phyloP scores from a whole-genome alignment of 495 filamentous ascomycete species.

The Aspergillus saccharolyticus region DNA sequence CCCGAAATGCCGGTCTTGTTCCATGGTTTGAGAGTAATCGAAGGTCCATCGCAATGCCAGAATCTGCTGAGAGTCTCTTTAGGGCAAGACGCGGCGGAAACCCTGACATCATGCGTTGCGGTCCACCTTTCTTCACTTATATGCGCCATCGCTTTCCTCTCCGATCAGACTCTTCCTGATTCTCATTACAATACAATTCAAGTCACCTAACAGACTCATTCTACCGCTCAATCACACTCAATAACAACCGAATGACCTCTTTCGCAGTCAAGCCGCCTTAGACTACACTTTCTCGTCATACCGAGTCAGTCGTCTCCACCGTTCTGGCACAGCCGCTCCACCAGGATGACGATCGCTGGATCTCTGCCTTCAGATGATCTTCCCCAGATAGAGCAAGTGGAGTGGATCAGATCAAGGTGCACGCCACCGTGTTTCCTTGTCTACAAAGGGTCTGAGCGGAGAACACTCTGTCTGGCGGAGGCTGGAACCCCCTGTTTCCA shows the following conservation, averaged over 20 bases:
- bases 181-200: too few relatives aligned
- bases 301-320: neutral
- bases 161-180: too few relatives aligned
- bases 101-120: neutral
- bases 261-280: too few relatives aligned
- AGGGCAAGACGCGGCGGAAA: neutral
- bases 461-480: too few relatives aligned
- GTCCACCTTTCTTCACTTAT: too few relatives aligned
- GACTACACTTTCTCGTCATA: neutral
- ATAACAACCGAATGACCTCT: too few relatives aligned
- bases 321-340: neutral
- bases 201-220: too few relatives aligned
- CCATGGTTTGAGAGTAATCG: neutral
- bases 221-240: too few relatives aligned
- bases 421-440: neutral
- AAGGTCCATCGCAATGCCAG: neutral
- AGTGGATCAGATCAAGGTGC: neutral
- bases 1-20: neutral
- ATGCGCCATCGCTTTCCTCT: too few relatives aligned
- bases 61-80: neutral
- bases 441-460: neutral
- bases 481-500: too few relatives aligned
- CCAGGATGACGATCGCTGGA: neutral
- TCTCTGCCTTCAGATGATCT: neutral
- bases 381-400: neutral